Base-by-base conservation (phyloP, 106 monocot genomes). In the Ottelia alismoides region DNA sequence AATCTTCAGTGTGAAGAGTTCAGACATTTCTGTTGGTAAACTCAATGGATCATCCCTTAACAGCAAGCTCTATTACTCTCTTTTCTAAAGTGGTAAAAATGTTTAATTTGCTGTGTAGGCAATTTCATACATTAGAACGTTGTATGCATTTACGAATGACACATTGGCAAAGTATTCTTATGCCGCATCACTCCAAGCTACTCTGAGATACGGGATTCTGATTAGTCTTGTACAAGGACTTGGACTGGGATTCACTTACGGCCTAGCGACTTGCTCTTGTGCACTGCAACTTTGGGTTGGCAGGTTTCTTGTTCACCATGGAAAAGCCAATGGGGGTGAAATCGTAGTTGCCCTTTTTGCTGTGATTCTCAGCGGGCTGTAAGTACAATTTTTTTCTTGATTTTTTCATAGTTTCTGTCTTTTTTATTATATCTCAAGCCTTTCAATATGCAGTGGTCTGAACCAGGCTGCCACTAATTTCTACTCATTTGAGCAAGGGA, bases 401-500 rank as follows among this genome's bases (percentile, higher is more conserved):
- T 64, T 9, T 62, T 22, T 43, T 43, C 16, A 16, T 43, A 43
- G 6, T 16, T 16, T 7, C 40, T 14, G 6, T 10, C 2, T 30
- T 6, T 28, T 14, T 14, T 55, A 3, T 14, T 20, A 25, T 43
- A 11, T 28, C 60, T 69, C 27, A 40, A 43, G 6, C 21, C 18
- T 49, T 70, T 67, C 27, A 32, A 43, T 43, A 7, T 31, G 20
- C 49, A 98, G 98, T 32, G 98, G 98, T 30, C 57, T 98, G 57
- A 98, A 98, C 80, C 98, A 98, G 70, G 98, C 98, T 28, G 98
- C 98, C 4, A 98, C 98, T 28, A 98, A 98, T 59, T 98, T 98
- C 73, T 98, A 98, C 65, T 85, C 98, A 29, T 98, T 98, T 69
- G 98, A 98, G 66, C 98, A 98, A 82, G 90, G 98, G 22, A 76